Percentiles rank a stretch among this genome's conserved stretches.
Evolutionary conservation across 2,329 filamentous ascomycete genomes (phyloP).

Genomic region (Mollisia scopiformis): DNA sequence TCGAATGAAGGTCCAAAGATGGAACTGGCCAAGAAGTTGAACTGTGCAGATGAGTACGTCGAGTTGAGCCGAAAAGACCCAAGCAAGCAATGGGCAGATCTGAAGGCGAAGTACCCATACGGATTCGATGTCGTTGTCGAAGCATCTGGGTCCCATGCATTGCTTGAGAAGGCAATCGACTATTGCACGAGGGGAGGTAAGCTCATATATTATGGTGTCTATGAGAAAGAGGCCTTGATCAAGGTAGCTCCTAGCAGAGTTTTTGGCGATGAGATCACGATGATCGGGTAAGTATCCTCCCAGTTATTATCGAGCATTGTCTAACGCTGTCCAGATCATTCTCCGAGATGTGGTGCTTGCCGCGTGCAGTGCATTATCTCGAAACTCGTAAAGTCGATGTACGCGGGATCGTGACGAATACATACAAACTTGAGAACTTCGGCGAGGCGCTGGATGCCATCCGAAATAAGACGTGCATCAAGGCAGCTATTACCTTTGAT

Average conservation of each 20-base stretch:
- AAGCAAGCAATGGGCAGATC: conserved; percentile 20
- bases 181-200: conserved; percentile 23
- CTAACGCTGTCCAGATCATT: conserved; percentile 16
- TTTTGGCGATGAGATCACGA: conserved; percentile 22
- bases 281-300: conserved; percentile 18
- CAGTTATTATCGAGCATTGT: no score
- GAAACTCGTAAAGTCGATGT: conserved; percentile 24
- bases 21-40: conserved; percentile 22
- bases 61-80: conserved; percentile 18
- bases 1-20: conserved; percentile 21
- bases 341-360: conserved; percentile 25
- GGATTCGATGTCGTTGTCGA: conserved; percentile 24
- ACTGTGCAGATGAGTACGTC: conserved; percentile 22
- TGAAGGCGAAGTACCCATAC: conserved; percentile 23
- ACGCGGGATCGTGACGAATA: conserved; percentile 20
- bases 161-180: conserved; percentile 20
- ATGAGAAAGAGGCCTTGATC: conserved; percentile 22
- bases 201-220: conserved; percentile 23
- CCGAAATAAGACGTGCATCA: conserved; percentile 22
- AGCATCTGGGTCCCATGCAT: conserved; percentile 19
- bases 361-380: conserved; percentile 21
- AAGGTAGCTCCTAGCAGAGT: conserved; percentile 16
- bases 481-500: conserved; percentile 22
- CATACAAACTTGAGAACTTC: conserved; percentile 21
- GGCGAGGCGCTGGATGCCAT: conserved; percentile 19